A percentile compares a stretch with the other conserved stretches of the same genome.
Evolutionary conservation across 83 land plant species (phyloP).

Genomic region (Larix sibirica): DNA sequence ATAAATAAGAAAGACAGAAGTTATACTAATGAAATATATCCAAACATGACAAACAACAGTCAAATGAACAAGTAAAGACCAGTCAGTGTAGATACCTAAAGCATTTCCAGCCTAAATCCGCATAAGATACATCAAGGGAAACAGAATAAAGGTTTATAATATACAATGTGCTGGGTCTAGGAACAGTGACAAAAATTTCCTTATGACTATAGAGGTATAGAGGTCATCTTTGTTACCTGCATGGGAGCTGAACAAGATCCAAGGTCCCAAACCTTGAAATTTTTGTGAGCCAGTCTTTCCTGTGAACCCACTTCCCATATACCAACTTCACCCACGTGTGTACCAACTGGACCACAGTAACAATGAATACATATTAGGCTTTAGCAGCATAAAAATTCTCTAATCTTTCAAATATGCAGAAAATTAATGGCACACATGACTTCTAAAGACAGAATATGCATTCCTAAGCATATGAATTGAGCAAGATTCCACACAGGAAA

Average conservation of each 20-base stretch:
- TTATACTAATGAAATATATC: too few species aligned
- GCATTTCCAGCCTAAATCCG: background rate
- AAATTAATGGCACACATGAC: background rate
- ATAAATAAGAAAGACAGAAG: too few species aligned
- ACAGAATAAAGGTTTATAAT: too few species aligned
- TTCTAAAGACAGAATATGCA: background rate
- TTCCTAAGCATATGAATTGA: background rate
- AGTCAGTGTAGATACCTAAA: background rate
- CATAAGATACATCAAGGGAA: too few species aligned
- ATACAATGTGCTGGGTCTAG: too few species aligned
- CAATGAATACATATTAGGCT: constrained; percentile 11
- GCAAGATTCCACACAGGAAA: background rate
- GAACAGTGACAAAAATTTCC: too few species aligned
- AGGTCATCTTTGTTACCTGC: constrained; percentile 14
- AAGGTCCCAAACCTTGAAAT: constrained; percentile 81
- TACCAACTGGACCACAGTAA: constrained; percentile 52
- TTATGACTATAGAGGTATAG: too few species aligned
- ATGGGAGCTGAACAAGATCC: constrained; percentile 34
- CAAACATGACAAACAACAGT: too few species aligned
- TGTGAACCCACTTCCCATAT: constrained; percentile 69
- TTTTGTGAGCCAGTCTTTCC: constrained; percentile 49
- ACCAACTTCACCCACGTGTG: constrained; percentile 73
- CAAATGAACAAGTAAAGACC: too few species aligned
- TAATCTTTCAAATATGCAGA: background rate
- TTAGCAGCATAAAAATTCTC: background rate